Percentiles rank a stretch among this genome's conserved stretches.
These are phyloP conservation scores for Aurantiochytrium sp. DNA, from an alignment of 108 stramenopile genomes.

Conservation along the genomic window DNA sequence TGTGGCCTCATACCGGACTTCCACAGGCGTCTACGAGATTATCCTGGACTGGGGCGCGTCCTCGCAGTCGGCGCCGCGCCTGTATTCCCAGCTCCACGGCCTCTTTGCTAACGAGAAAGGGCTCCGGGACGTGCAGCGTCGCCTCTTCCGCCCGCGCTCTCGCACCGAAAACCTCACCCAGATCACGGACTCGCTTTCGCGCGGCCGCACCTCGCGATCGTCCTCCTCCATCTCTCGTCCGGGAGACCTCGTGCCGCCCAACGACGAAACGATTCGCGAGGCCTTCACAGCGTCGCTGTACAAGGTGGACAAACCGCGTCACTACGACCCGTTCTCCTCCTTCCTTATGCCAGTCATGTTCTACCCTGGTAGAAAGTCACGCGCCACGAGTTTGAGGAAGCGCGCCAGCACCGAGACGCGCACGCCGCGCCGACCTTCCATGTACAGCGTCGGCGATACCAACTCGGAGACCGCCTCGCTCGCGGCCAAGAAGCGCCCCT, in stretches of 20 bases:
- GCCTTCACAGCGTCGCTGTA: not conserved
- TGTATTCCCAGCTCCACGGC: not conserved
- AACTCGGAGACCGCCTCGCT: not conserved
- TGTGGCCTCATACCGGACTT: not conserved
- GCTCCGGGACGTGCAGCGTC: not conserved
- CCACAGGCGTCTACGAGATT: not conserved
- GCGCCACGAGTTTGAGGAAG: not conserved
- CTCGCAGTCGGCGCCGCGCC: not conserved
- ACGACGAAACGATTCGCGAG: not conserved
- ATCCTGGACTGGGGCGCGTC: not conserved
- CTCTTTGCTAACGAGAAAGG: not conserved
- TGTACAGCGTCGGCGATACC: not conserved
- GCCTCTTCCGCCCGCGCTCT: not conserved
- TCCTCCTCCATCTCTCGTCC: not conserved
- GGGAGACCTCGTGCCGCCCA: not conserved
- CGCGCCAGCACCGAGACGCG: not conserved
- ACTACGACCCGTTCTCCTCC: not conserved
- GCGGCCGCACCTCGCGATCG: not conserved
- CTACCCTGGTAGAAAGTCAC: not conserved
- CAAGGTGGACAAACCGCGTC: not conserved
- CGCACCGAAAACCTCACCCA: not conserved
- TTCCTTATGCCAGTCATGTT: not conserved
- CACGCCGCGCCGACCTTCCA: not conserved
- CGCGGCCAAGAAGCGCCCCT: not conserved
- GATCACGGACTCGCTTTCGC: not conserved